phyloP scores from a whole-genome alignment of 1,284 basidiomycete species.

The Thecaphora frezii region DNA sequence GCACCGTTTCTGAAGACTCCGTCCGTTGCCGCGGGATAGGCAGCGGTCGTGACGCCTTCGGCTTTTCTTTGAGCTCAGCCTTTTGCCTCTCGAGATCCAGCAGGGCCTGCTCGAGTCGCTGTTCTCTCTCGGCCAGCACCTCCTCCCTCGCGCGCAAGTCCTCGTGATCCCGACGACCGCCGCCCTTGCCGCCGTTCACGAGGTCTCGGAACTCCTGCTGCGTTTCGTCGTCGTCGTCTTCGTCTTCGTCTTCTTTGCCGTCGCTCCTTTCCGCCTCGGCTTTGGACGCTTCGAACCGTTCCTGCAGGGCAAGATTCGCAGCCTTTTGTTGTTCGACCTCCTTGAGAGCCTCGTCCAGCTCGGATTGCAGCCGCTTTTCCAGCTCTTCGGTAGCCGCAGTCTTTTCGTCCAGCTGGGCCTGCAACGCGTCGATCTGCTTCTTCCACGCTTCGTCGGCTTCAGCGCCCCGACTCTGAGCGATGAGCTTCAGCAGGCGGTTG shows the following conservation, averaged over 20 bases:
- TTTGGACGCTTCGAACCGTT: conserved; percentile 5
- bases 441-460: conserved; percentile 17
- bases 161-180: background rate
- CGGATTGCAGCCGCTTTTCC: conserved; percentile 6
- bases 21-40: background rate
- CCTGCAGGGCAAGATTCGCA: conserved; percentile 6
- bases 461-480: conserved; percentile 21
- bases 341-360: conserved; percentile 11
- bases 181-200: conserved; percentile 3
- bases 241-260: background rate
- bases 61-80: conserved; percentile 14
- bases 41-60: background rate
- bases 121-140: background rate
- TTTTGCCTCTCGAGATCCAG: background rate
- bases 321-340: conserved; percentile 5
- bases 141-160: background rate
- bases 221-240: conserved; percentile 8
- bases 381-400: conserved; percentile 13
- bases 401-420: conserved; percentile 14
- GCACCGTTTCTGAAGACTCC: too few species aligned
- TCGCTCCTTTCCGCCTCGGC: conserved; percentile 2
- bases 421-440: conserved; percentile 24
- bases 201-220: conserved; percentile 22
- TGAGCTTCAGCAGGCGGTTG: conserved; percentile 31
- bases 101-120: background rate